Conservation (phyloP, 2,329 filamentous ascomycete species). For the Fusarium domesticum region DNA sequence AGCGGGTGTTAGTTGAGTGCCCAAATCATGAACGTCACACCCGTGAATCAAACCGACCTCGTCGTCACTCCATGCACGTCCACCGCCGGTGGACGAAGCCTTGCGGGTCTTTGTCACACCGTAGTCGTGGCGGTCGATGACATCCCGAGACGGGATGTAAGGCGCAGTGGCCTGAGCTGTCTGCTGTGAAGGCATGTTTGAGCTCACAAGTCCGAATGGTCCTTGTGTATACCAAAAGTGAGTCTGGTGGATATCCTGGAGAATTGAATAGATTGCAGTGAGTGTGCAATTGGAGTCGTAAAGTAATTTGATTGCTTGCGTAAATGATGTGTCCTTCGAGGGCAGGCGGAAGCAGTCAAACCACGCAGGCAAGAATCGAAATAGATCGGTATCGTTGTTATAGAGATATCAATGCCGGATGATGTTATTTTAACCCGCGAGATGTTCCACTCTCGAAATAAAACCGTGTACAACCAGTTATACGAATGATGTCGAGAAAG, state of each 20-base stretch:
- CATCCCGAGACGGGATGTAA: conserved; percentile 53
- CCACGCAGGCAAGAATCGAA: conserved; percentile 17
- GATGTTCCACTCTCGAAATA: conserved; percentile 26
- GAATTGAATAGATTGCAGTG: conserved; percentile 9
- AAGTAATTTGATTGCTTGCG: conserved; percentile 18
- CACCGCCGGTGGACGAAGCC: conserved; percentile 67
- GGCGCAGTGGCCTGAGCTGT: conserved; percentile 43
- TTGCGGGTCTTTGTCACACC: conserved; percentile 65
- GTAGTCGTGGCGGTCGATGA: conserved; percentile 56
- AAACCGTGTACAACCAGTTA: conserved; percentile 14
- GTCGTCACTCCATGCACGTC: conserved; percentile 81
- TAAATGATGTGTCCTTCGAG: conserved; percentile 9
- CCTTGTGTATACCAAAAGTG: conserved; percentile 15
- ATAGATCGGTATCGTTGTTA: conserved; percentile 16
- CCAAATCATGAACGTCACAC: neutral
- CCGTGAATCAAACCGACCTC: conserved; percentile 55
- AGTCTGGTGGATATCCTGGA: conserved; percentile 22
- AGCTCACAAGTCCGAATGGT: conserved; percentile 19
- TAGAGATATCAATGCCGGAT: conserved; percentile 14
- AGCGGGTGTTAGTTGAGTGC: conserved; percentile 14
- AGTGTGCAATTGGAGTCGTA: conserved; percentile 15
- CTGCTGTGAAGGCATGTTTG: conserved; percentile 50
- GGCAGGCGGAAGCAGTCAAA: conserved; percentile 6
- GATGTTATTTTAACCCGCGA: conserved; percentile 25
- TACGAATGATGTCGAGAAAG: conserved; percentile 11